Percentiles rank a stretch among this genome's conserved stretches.
These are phyloP conservation scores for Phytophthora palmivora DNA, from an alignment of 352 stramenopile species.

Conservation along the genomic window DNA sequence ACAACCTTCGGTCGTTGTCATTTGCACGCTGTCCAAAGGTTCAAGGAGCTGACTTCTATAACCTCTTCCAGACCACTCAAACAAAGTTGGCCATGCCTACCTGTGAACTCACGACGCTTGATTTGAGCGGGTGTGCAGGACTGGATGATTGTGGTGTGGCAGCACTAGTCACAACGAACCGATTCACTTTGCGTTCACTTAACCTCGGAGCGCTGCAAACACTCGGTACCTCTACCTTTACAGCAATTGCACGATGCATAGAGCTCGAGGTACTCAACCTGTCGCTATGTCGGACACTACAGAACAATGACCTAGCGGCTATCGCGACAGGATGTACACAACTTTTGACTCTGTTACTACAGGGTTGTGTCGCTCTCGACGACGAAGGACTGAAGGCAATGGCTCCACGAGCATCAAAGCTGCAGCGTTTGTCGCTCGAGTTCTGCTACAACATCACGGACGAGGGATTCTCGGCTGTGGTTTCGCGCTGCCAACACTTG, in stretches of 20 bases:
- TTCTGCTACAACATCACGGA: slow-evolving; percentile 92
- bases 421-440: slow-evolving; percentile 80
- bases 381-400: slow-evolving; percentile 61
- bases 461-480: slow-evolving; percentile 58
- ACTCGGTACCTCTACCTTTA: slow-evolving; percentile 63
- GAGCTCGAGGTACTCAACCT: slow-evolving; percentile 73
- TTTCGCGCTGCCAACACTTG: slow-evolving; percentile 57
- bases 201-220: slow-evolving; percentile 68
- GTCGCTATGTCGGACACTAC: slow-evolving; percentile 75
- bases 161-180: slow-evolving; percentile 59
- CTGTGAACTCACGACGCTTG: slow-evolving; percentile 43
- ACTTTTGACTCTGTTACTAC: slow-evolving; percentile 58
- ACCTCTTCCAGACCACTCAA: slow-evolving; percentile 18
- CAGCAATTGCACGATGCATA: slow-evolving; percentile 58
- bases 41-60: slow-evolving; percentile 52
- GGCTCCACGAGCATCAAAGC: slow-evolving; percentile 35
- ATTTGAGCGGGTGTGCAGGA: slow-evolving; percentile 61
- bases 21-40: slow-evolving; percentile 76
- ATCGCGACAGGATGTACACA: slow-evolving; percentile 54
- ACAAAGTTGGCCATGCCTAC: slow-evolving; percentile 8
- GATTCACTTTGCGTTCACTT: slow-evolving; percentile 54
- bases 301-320: slow-evolving; percentile 54
- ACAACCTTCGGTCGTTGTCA: slow-evolving; percentile 51
- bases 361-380: slow-evolving; percentile 73
- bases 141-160: slow-evolving; percentile 58